Evolutionary conservation across 129 eudicot species (phyloP).

Genomic region (Flaveria robusta): DNA sequence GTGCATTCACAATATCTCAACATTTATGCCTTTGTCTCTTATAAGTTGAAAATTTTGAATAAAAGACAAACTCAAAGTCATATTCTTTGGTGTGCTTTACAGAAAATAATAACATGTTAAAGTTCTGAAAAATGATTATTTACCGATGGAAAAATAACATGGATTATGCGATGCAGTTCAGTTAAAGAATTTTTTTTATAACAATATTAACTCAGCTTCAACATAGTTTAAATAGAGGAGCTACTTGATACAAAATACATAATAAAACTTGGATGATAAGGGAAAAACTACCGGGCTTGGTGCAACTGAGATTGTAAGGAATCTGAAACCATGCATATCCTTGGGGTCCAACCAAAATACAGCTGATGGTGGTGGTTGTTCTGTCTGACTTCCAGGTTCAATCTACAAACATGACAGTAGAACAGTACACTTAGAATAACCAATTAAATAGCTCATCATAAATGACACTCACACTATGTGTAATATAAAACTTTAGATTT

Average conservation of each 20-base stretch:
- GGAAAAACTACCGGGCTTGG: constrained; percentile 77
- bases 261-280: constrained; percentile 25
- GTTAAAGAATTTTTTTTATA: not conserved
- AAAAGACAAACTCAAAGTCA: not conserved
- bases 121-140: not conserved
- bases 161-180: constrained; percentile 10
- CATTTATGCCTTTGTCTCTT: not conserved
- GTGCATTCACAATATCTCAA: constrained; percentile 12
- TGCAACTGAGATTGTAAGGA: constrained; percentile 93
- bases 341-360: constrained; percentile 74
- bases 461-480: constrained; percentile 14
- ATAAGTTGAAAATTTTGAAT: constrained; percentile 9
- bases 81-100: constrained; percentile 19
- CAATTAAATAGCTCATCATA: constrained; percentile 15
- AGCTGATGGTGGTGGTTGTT: constrained; percentile 93
- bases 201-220: constrained; percentile 13
- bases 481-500: not conserved
- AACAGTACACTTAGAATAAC: constrained; percentile 4
- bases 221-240: constrained; percentile 9
- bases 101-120: not conserved
- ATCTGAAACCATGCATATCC: constrained; percentile 87
- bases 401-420: constrained; percentile 48
- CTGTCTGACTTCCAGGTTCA: constrained; percentile 99
- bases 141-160: not conserved
- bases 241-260: constrained; percentile 7